Conservation (phyloP, 441 rosid genomes). For the Aquilaria agallochum region DNA sequence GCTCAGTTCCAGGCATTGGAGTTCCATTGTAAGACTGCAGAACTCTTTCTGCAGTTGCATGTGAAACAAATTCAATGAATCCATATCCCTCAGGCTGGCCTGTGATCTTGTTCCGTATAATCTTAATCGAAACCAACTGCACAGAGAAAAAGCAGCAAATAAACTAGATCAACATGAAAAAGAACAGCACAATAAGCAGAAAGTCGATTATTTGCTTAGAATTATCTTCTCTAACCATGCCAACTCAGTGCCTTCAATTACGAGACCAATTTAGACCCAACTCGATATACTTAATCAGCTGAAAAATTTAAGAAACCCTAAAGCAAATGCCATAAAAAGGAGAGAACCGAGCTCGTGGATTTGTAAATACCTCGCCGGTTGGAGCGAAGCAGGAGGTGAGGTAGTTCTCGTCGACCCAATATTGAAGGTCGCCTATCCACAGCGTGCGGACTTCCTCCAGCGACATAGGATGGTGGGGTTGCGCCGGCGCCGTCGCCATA, state of each 20-base stretch:
- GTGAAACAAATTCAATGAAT: constrained; percentile 86
- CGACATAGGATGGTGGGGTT: constrained; percentile 79
- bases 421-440: constrained; percentile 96
- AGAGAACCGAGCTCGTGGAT: neutral
- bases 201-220: too few species aligned
- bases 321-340: neutral
- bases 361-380: constrained; percentile 74
- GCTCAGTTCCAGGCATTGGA: constrained; percentile 81
- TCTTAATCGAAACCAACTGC: constrained; percentile 84
- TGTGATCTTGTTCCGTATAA: constrained; percentile 88
- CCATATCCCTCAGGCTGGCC: constrained; percentile 97
- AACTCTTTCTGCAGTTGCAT: constrained; percentile 83
- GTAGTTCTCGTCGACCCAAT: constrained; percentile 88
- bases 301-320: too few species aligned
- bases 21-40: constrained; percentile 82
- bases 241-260: too few species aligned
- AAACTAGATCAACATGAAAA: too few species aligned
- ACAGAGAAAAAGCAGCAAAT: neutral
- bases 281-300: too few species aligned
- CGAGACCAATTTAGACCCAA: too few species aligned
- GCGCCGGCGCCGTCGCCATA: constrained; percentile 21
- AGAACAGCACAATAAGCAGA: too few species aligned
- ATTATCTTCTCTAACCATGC: too few species aligned
- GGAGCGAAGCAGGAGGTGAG: constrained; percentile 89
- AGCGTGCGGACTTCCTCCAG: constrained; percentile 93